These are phyloP conservation scores for Citrus inodora DNA, from an alignment of 345 rosid species.

Conservation along the genomic window DNA sequence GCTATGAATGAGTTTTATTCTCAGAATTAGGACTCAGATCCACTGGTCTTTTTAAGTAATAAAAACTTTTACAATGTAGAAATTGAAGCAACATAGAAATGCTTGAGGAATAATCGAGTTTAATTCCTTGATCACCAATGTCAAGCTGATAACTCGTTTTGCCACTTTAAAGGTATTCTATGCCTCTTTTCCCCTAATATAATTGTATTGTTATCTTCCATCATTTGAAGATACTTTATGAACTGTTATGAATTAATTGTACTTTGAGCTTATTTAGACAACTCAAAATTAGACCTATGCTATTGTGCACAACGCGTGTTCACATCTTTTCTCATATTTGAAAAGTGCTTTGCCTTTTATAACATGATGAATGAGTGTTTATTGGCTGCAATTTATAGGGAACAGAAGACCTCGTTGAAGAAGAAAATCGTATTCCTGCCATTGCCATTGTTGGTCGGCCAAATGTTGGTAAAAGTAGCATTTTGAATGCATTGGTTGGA, in stretches of 20 bases:
- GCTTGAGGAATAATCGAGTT: neutral
- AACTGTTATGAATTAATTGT: neutral
- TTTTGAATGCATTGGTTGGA: constrained; percentile 90
- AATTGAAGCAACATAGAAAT: neutral
- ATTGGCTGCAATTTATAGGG: constrained; percentile 34
- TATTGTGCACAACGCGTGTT: neutral
- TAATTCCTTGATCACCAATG: neutral
- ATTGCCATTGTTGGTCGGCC: constrained; percentile 96
- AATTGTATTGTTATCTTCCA: neutral
- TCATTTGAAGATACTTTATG: neutral
- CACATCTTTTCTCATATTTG: neutral
- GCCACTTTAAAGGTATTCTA: neutral
- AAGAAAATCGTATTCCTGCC: constrained; percentile 72
- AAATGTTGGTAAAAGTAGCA: constrained; percentile 97
- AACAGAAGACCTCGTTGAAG: constrained; percentile 43
- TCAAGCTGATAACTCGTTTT: neutral
- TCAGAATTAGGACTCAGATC: neutral
- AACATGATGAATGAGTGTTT: constrained; percentile 2
- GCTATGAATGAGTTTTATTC: neutral
- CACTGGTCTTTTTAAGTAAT: neutral
- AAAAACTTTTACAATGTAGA: neutral
- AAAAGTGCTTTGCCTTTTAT: neutral
- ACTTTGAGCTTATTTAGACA: neutral
- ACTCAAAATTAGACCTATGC: neutral
- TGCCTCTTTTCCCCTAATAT: neutral